phyloP scores from a whole-genome alignment of 2,329 filamentous ascomycete genomes.

The Fusarium setosum region DNA sequence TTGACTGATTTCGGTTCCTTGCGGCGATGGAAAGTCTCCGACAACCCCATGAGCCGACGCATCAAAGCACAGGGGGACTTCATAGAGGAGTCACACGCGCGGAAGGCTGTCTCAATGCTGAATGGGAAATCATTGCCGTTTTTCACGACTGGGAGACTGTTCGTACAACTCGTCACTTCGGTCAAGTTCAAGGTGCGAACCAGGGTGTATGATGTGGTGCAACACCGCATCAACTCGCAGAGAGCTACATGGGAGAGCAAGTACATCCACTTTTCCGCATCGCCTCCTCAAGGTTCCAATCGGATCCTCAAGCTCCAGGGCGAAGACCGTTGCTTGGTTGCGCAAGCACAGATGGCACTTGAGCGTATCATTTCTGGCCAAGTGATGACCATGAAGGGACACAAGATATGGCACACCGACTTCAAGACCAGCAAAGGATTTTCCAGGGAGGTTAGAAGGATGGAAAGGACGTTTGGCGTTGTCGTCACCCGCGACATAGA shows the following conservation, averaged over 20 bases:
- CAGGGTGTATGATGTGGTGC: constrained; percentile 47
- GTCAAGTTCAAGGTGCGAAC: constrained; percentile 52
- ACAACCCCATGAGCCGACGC: constrained; percentile 44
- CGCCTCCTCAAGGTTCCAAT: constrained; percentile 35
- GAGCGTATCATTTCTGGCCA: constrained; percentile 3
- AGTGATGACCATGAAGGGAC: not conserved
- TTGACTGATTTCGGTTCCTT: constrained; percentile 46
- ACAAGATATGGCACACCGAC: not conserved
- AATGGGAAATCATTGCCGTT: constrained; percentile 47
- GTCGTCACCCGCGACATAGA: constrained; percentile 6
- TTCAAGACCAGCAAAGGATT: not conserved
- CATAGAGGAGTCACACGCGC: constrained; percentile 50
- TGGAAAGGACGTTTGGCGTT: constrained; percentile 3
- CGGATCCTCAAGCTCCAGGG: constrained; percentile 12
- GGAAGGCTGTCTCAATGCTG: constrained; percentile 45
- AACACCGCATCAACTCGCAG: constrained; percentile 43
- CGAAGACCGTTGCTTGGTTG: not conserved
- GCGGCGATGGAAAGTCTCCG: constrained; percentile 47
- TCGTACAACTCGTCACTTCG: constrained; percentile 49
- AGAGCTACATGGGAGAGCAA: constrained; percentile 45
- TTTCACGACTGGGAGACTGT: constrained; percentile 46
- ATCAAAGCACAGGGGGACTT: constrained; percentile 54
- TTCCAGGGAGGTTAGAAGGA: not conserved
- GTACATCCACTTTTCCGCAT: constrained; percentile 13
- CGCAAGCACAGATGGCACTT: not conserved